A percentile compares a stretch with the other conserved stretches of the same genome.
phyloP scores from a whole-genome alignment of 2,329 filamentous ascomycete genomes.

The Claviceps sp. region DNA sequence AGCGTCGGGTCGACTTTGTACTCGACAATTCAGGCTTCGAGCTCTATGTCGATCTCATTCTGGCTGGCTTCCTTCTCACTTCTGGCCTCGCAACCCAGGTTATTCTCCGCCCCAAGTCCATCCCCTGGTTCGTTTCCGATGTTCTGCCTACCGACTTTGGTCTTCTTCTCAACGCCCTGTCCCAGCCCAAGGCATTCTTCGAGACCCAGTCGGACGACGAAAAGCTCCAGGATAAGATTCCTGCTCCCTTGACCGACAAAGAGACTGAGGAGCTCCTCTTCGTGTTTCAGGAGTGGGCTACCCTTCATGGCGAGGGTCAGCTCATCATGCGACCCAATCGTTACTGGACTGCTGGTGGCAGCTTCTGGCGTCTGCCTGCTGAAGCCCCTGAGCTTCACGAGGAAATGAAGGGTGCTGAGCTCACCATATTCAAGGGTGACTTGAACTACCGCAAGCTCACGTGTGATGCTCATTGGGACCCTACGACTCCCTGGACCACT shows the following conservation, averaged over 20 bases:
- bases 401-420: slow-evolving; percentile 69
- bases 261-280: slow-evolving; percentile 58
- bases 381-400: slow-evolving; percentile 54
- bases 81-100: slow-evolving; percentile 75
- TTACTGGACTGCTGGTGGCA: slow-evolving; percentile 84
- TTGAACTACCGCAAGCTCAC: slow-evolving; percentile 92
- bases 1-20: slow-evolving; percentile 80
- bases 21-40: slow-evolving; percentile 97
- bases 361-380: slow-evolving; percentile 75
- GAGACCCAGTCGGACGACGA: slow-evolving; percentile 58
- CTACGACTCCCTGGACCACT: slow-evolving; percentile 71
- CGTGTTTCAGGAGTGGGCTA: slow-evolving; percentile 70
- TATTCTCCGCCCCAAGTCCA: slow-evolving; percentile 82
- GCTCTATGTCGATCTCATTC: slow-evolving; percentile 84
- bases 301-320: slow-evolving; percentile 69
- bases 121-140: slow-evolving; percentile 98
- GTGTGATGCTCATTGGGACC: slow-evolving; percentile 69
- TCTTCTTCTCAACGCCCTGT: slow-evolving; percentile 68
- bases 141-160: slow-evolving; percentile 78
- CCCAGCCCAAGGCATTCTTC: slow-evolving; percentile 67
- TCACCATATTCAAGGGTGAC: slow-evolving; percentile 95
- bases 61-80: slow-evolving; percentile 80
- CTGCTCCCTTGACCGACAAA: slow-evolving; percentile 48
- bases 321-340: slow-evolving; percentile 69
- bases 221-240: slow-evolving; percentile 38